These are phyloP conservation scores for Metschnikowia baotianmanensis DNA, from an alignment of 805 yeast genomes.

Conservation along the genomic window DNA sequence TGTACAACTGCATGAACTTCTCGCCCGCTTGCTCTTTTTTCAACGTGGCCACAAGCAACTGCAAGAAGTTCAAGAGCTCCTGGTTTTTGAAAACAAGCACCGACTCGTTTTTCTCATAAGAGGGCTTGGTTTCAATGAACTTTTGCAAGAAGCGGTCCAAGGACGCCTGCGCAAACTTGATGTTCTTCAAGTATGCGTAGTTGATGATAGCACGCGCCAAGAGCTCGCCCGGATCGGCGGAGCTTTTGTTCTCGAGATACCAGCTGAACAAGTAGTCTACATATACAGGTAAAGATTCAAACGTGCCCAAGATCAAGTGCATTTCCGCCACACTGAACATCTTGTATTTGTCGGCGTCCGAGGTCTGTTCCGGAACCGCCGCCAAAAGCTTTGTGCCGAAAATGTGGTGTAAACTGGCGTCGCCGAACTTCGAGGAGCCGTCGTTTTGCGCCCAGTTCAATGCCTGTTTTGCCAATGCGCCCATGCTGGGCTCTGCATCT, in stretches of 20 bases:
- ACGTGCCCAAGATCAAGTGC: slow-evolving; percentile 66
- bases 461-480: slow-evolving; percentile 64
- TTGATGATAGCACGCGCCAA: slow-evolving; percentile 66
- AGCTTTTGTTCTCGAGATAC: slow-evolving; percentile 21
- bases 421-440: slow-evolving; percentile 56
- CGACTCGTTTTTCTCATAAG: slow-evolving; percentile 1
- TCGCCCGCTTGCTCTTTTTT: slow-evolving; percentile 48
- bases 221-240: slow-evolving; percentile 30
- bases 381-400: slow-evolving; percentile 65
- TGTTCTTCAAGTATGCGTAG: slow-evolving; percentile 65
- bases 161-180: slow-evolving; percentile 52
- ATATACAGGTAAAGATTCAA: slow-evolving; percentile 43
- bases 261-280: slow-evolving; percentile 47
- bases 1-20: slow-evolving; percentile 52
- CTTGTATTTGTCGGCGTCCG: slow-evolving; percentile 33
- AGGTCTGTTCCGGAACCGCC: slow-evolving; percentile 21
- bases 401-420: slow-evolving; percentile 68
- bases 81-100: slow-evolving; percentile 28
- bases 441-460: slow-evolving; percentile 59
- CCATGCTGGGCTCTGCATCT: slow-evolving; percentile 46
- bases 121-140: slow-evolving; percentile 23
- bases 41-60: slow-evolving; percentile 59
- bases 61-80: slow-evolving; percentile 64
- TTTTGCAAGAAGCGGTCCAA: slow-evolving; percentile 24
- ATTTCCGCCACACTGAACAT: slow-evolving; percentile 66